phyloP scores from a whole-genome alignment of 495 filamentous ascomycete species.

The Bacidia gigantensis region DNA sequence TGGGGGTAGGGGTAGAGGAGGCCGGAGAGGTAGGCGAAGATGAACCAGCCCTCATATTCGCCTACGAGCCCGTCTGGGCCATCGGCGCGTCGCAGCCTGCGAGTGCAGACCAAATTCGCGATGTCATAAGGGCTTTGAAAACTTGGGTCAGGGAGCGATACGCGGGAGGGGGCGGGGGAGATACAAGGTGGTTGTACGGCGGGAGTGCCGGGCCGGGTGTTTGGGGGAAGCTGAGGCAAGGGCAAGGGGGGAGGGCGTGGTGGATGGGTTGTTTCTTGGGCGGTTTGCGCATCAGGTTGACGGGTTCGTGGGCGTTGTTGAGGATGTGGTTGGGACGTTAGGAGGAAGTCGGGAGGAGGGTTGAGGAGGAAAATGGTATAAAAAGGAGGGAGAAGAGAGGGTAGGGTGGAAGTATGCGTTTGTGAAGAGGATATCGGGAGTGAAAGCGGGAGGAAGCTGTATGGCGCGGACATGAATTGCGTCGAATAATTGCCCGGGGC shows the following conservation, averaged over 20 bases:
- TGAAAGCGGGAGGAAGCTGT: no score
- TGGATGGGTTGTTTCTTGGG: constrained; percentile 75
- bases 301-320: constrained; percentile 51
- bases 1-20: constrained; percentile 14
- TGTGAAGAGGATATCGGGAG: no score
- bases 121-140: constrained; percentile 51
- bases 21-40: neutral
- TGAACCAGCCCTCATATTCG: constrained; percentile 52
- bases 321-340: constrained; percentile 41
- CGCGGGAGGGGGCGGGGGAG: constrained; percentile 33
- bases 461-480: no score
- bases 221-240: constrained; percentile 38
- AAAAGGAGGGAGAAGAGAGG: neutral
- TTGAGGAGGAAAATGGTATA: no score
- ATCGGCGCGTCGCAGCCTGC: constrained; percentile 68
- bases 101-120: constrained; percentile 52
- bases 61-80: constrained; percentile 85
- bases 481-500: no score
- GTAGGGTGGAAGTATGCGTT: neutral
- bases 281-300: constrained; percentile 65
- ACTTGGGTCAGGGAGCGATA: constrained; percentile 23
- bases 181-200: constrained; percentile 59
- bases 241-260: constrained; percentile 23
- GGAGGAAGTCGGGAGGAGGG: neutral
- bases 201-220: constrained; percentile 68